phyloP scores from a whole-genome alignment of 495 filamentous ascomycete species.

The Hyaloscypha finlandica region DNA sequence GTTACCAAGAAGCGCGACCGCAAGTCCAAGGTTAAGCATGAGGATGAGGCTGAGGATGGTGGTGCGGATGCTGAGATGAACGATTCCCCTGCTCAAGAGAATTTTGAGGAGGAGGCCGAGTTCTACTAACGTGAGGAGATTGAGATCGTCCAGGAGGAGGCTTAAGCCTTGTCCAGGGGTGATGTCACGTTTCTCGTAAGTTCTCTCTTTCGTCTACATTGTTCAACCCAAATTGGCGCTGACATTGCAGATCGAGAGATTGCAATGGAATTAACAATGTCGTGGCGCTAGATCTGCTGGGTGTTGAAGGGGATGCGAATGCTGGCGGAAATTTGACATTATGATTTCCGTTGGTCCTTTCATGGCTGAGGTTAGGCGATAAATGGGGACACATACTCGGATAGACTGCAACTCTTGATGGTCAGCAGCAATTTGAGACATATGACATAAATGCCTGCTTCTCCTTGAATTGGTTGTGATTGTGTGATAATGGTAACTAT shows the following conservation, averaged over 20 bases:
- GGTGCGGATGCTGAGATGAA: not conserved
- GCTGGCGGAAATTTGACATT: no score
- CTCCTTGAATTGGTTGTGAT: not conserved
- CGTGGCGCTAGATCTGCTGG: not conserved
- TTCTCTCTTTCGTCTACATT: not conserved
- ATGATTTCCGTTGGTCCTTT: no score
- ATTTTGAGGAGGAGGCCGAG: not conserved
- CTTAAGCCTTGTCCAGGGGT: not conserved
- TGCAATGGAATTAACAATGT: not conserved
- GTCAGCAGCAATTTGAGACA: not conserved
- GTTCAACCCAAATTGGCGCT: not conserved
- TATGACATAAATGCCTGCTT: not conserved
- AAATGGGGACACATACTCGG: not conserved
- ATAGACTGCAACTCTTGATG: not conserved
- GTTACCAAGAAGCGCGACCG: constrained; percentile 16
- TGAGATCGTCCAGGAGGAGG: not conserved
- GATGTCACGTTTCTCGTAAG: not conserved
- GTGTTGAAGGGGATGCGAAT: no score
- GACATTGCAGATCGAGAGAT: not conserved
- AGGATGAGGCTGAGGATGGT: constrained; percentile 9
- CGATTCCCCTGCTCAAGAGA: not conserved
- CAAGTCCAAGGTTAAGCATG: constrained; percentile 5
- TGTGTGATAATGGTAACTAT: not conserved
- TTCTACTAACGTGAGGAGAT: not conserved
- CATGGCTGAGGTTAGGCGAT: no score